Base-by-base conservation (phyloP, 2,329 filamentous ascomycete genomes). In the Lachnellula cervina region DNA sequence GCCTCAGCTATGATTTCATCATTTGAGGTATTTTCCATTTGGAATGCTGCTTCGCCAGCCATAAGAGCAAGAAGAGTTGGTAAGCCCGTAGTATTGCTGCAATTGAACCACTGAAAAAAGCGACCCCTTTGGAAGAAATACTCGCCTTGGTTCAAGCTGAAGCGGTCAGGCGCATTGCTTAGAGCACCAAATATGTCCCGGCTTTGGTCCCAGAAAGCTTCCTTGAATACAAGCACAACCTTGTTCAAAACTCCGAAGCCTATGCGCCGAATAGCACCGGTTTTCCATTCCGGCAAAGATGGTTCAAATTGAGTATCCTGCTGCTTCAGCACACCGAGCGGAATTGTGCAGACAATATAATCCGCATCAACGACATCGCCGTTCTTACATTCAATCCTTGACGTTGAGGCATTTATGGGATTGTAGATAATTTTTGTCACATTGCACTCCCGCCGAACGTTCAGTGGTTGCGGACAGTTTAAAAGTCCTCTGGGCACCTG, bases 21-120 rank as follows among this genome's bases (percentile, higher is more conserved):
- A 63, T 97, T 89, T 51, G 83, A 81, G 1, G 85, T 84, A 51
- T 78, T 77, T 72, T 99, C 95, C 0, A 90, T 90, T 60, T 96
- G 88, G 64, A 91, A 89, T 16, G 92, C 94, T 19, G 95, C 90
- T 64, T 97, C 90, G 21, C 94, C 94, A 49, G 93, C 93, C 93
- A 99, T 97, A 28, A 99, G 80, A 8, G 90, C 94, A 58, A 97
- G 84, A 23, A 97, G 79, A 51, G 91, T 90, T 1, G 89, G 94
- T 37, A 96, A 77, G 0, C 95, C 95, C 46, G 89, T 91, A 3
- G 90, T 96, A 64, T 90, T 89, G 58, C 91, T 87, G 53, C 91
- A 90, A 66, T 99, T 97, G 82, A 96, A 97, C 82, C 96, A 97
- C 64, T 99, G 83, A 67, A 97, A 99, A 73, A 96, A 96, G 23